A percentile compares a stretch with the other conserved stretches of the same genome.
Evolutionary conservation across 768 basidiomycete species (phyloP).

Genomic region (Collybia sordida): DNA sequence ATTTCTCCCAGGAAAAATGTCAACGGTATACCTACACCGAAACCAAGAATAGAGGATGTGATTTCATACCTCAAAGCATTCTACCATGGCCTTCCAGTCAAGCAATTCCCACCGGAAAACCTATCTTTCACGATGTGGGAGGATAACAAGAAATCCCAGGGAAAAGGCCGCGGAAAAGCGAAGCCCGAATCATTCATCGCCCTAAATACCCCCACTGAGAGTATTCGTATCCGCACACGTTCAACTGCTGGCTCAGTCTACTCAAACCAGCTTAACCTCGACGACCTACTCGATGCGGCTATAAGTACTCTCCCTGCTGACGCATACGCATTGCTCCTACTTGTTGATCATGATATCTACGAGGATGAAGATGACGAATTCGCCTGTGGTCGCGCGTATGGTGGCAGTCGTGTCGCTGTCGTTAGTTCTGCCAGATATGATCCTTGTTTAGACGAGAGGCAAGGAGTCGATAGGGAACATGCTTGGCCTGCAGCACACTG

Average conservation of each 20-base stretch:
- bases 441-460: slow-evolving; percentile 27
- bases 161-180: slow-evolving; percentile 10
- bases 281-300: slow-evolving; percentile 35
- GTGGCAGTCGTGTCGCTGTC: slow-evolving; percentile 37
- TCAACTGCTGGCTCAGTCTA: slow-evolving; percentile 24
- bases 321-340: slow-evolving; percentile 32
- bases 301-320: slow-evolving; percentile 31
- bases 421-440: slow-evolving; percentile 34
- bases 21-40: no score
- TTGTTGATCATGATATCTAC: slow-evolving; percentile 34
- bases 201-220: slow-evolving; percentile 27
- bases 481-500: slow-evolving; percentile 39
- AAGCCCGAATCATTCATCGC: slow-evolving; percentile 24
- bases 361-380: slow-evolving; percentile 35
- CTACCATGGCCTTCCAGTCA: slow-evolving; percentile 31
- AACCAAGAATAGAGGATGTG: slow-evolving; percentile 21
- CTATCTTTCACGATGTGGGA: slow-evolving; percentile 26
- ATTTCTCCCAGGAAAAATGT: slow-evolving; percentile 1
- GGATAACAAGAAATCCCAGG: slow-evolving; percentile 8
- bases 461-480: slow-evolving; percentile 29
- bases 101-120: slow-evolving; percentile 13
- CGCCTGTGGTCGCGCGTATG: slow-evolving; percentile 38
- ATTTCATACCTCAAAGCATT: slow-evolving; percentile 31
- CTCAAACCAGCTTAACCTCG: slow-evolving; percentile 30
- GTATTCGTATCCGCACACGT: slow-evolving; percentile 31